Base-by-base conservation (phyloP, 371 early-diverging fungal genomes). In the Mortierella sp. region DNA sequence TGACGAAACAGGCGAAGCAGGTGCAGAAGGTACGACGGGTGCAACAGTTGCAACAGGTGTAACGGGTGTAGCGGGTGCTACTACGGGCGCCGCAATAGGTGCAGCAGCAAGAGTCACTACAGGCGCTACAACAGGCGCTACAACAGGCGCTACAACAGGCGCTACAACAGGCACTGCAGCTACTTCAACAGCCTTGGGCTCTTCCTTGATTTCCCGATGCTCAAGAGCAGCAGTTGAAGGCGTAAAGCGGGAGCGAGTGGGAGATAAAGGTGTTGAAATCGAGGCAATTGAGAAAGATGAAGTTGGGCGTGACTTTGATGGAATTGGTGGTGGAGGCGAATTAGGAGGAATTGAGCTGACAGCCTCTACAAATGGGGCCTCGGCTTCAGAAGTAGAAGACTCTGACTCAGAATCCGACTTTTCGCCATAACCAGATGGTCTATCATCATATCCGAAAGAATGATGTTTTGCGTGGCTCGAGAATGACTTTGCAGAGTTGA, bases 381-480 rank as follows among this genome's bases (percentile, higher is more conserved):
- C 76, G 13, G 51, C 15, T 17, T 76, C 76, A 10, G 76, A 64
- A 45, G 64, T 62, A 8, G 78, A 72, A 8, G 68, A 68, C 26
- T 66, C 69, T 7, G 79, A 78, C 45, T 78, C 79, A 17, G 79
- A 73, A 9, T 72, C 70, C 2, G 73, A 73, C 8, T 35, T 53
- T 5, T 55, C 73, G 0, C 47, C 66, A 32, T 65, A 61, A 15
- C 64, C 60, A 1, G 37, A 56, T n/a, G 68, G 61, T 10, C 72
- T 55, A 8, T 72, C 66, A 5, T 69, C 70, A 26, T 72, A 69
- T 40, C 79, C 79, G 47, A 78, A 78, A 0, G 79, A 78, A 29
- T 78, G 73, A 28, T 78, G 79, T 61, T 78, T 78, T 6, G 67
- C 47, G 28, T 78, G 73, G 43, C 79, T 78, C 23, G 73, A 61